Evolutionary conservation across 176 grass and related monocot genomes (phyloP).

Genomic region (Musa beccarii): DNA sequence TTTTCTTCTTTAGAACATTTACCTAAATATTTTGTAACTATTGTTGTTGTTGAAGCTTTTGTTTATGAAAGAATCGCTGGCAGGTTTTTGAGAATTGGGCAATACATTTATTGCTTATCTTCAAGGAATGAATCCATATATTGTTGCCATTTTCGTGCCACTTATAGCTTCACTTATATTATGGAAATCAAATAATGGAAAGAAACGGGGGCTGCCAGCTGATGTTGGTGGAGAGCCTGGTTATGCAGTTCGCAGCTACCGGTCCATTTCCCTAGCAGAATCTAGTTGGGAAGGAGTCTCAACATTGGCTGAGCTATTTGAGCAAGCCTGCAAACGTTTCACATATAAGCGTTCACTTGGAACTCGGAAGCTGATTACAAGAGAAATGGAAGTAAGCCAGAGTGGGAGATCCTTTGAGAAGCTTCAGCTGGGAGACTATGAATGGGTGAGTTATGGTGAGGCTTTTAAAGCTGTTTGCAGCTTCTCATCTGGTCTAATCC

Average conservation of each 20-base stretch:
- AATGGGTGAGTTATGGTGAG: constrained; percentile 53
- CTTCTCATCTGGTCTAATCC: constrained; percentile 62
- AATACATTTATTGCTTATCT: not conserved
- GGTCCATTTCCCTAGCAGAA: constrained; percentile 41
- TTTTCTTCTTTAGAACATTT: too few species aligned
- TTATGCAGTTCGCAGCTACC: constrained; percentile 59
- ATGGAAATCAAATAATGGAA: constrained; percentile 12
- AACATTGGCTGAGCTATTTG: constrained; percentile 58
- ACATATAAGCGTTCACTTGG: constrained; percentile 41
- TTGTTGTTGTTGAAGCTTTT: too few species aligned
- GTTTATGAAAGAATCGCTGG: too few species aligned
- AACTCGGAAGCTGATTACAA: constrained; percentile 52
- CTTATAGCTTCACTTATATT: not conserved
- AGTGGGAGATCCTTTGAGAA: constrained; percentile 73
- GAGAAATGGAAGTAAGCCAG: constrained; percentile 34
- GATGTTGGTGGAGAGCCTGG: constrained; percentile 60
- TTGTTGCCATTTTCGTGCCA: not conserved
- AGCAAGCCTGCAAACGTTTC: constrained; percentile 66
- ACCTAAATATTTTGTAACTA: too few species aligned
- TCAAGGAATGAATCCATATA: constrained; percentile 3
- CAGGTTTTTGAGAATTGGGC: too few species aligned
- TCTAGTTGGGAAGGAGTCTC: constrained; percentile 57
- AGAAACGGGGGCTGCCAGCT: constrained; percentile 40
- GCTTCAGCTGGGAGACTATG: constrained; percentile 63
- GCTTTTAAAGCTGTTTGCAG: constrained; percentile 55